phyloP scores from a whole-genome alignment of 345 rosid genomes.

The Pistacia integerrima region DNA sequence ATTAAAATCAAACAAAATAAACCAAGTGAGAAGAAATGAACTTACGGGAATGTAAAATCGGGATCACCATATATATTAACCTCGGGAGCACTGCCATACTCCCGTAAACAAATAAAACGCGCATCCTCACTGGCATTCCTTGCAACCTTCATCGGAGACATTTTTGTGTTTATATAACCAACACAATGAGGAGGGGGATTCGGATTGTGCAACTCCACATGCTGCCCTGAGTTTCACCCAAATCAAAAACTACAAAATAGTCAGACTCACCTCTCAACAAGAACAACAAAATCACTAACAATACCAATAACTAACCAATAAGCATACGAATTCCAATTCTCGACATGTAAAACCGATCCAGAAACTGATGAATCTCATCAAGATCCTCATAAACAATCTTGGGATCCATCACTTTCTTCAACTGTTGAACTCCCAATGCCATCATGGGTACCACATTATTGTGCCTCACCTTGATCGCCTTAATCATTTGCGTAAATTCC shows the following conservation, averaged over 20 bases:
- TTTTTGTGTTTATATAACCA: conserved; percentile 90
- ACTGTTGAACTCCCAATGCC: conserved; percentile 96
- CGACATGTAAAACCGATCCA: conserved; percentile 93
- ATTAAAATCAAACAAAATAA: neutral
- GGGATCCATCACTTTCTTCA: conserved; percentile 69
- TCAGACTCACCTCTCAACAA: conserved; percentile 1
- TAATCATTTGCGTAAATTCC: conserved; percentile 90
- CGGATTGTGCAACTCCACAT: conserved; percentile 96
- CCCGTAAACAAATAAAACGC: conserved; percentile 74
- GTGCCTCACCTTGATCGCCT: conserved; percentile 95
- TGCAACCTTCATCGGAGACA: conserved; percentile 95
- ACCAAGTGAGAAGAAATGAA: conserved; percentile 11
- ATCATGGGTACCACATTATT: conserved; percentile 96
- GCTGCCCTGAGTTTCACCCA: conserved; percentile 81
- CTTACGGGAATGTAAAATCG: conserved; percentile 92
- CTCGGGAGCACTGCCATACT: conserved; percentile 89
- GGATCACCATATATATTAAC: conserved; percentile 86
- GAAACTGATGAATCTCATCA: conserved; percentile 87
- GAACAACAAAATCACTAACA: neutral
- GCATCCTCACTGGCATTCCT: conserved; percentile 91
- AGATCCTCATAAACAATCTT: conserved; percentile 60
- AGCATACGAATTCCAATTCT: conserved; percentile 96
- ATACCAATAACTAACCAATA: conserved; percentile 55
- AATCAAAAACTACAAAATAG: conserved; percentile 2
- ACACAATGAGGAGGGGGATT: conserved; percentile 78